These are phyloP conservation scores for Mantamonas sphyraenae DNA, from an alignment of 78 protist species.

Conservation along the genomic window DNA sequence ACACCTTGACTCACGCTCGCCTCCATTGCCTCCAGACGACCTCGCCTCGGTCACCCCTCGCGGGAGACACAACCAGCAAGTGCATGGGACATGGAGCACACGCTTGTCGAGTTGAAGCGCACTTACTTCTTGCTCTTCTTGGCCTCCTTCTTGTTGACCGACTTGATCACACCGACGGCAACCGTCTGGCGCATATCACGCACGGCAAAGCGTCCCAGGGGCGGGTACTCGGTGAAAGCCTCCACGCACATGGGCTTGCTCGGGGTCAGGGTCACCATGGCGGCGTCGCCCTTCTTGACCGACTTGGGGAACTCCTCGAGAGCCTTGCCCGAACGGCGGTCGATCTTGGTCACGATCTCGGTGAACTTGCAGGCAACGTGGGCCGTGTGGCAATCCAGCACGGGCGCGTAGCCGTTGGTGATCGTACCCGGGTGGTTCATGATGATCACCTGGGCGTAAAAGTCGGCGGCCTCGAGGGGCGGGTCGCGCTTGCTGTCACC, in stretches of 20 bases:
- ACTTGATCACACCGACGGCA: too few relatives aligned
- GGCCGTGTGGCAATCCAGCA: constrained; percentile 94
- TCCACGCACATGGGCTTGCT: constrained; percentile 93
- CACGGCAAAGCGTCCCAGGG: constrained; percentile 97
- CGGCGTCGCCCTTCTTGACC: constrained; percentile 85
- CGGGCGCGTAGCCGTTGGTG: constrained; percentile 88
- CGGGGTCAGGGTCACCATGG: constrained; percentile 80
- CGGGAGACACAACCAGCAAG: too few relatives aligned
- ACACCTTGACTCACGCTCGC: too few relatives aligned
- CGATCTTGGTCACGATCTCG: constrained; percentile 74
- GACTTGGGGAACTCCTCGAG: constrained; percentile 62
- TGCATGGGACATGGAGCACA: too few relatives aligned
- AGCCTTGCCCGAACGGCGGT: constrained; percentile 80
- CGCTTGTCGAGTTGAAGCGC: too few relatives aligned
- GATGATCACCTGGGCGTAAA: constrained; percentile 94
- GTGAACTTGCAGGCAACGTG: constrained; percentile 92
- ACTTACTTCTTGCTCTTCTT: too few relatives aligned
- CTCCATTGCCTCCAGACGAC: too few relatives aligned
- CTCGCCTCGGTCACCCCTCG: too few relatives aligned
- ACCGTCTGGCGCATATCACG: constrained; percentile 96
- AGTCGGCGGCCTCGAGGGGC: constrained; percentile 59
- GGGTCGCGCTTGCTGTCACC: constrained; percentile 81
- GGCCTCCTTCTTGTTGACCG: too few relatives aligned
- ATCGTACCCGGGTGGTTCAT: constrained; percentile 93
- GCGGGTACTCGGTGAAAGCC: constrained; percentile 86